Percentiles rank a stretch among this genome's conserved stretches.
phyloP scores from a whole-genome alignment of 768 basidiomycete species.

The Mycena indigotica region DNA sequence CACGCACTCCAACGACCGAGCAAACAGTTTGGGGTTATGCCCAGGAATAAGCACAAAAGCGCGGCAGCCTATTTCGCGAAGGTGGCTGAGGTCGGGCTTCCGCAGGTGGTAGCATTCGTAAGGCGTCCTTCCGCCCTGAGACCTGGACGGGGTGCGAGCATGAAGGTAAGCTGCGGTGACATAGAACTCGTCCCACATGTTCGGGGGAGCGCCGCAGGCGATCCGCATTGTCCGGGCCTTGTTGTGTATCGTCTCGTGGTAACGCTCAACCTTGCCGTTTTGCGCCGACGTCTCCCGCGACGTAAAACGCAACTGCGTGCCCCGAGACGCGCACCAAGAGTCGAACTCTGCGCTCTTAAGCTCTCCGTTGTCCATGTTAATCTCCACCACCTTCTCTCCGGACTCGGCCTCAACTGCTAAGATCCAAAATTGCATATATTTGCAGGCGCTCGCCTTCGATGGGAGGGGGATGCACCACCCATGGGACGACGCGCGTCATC shows the following conservation, averaged over 20 bases:
- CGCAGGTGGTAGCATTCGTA: constrained; percentile 1
- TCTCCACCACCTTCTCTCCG: constrained; percentile 15
- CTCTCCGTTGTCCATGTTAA: constrained; percentile 29
- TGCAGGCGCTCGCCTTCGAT: constrained; percentile 29
- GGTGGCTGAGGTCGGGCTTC: constrained; percentile 28
- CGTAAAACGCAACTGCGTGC: constrained; percentile 24
- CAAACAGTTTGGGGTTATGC: constrained; percentile 31
- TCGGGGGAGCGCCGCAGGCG: constrained; percentile 26
- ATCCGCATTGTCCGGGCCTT: constrained; percentile 33
- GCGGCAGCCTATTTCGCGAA: constrained; percentile 32
- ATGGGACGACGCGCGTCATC: constrained; percentile 33
- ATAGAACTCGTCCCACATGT: constrained; percentile 38
- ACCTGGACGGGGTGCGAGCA: constrained; percentile 26
- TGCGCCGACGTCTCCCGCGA: constrained; percentile 38
- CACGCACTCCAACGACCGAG: neutral
- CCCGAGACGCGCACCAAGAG: constrained; percentile 15
- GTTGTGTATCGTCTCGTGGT: constrained; percentile 36
- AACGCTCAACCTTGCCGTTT: constrained; percentile 38
- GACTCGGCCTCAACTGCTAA: constrained; percentile 25
- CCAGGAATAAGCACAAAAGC: constrained; percentile 28
- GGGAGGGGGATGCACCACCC: constrained; percentile 37
- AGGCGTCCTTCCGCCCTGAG: constrained; percentile 18
- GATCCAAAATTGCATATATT: constrained; percentile 32
- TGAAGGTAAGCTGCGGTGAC: constrained; percentile 29
- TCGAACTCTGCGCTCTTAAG: constrained; percentile 17